These are phyloP conservation scores for Monilinia polystroma DNA, from an alignment of 2,329 filamentous ascomycete species.

Conservation along the genomic window DNA sequence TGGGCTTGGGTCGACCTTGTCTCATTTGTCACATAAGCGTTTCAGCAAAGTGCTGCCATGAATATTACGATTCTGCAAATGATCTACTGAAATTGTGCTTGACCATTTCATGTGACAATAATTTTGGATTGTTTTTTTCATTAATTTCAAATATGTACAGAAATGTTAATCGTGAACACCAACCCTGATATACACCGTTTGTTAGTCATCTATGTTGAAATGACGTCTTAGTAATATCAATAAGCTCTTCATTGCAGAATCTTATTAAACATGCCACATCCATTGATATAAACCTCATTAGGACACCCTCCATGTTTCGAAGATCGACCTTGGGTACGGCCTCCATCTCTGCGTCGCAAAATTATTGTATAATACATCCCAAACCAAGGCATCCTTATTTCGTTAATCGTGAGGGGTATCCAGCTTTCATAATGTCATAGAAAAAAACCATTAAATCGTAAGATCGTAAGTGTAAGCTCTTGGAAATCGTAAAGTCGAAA, in stretches of 20 bases:
- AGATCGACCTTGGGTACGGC: not conserved
- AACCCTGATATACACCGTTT: not conserved
- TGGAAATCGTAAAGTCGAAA: not conserved
- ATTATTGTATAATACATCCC: not conserved
- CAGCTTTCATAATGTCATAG: not conserved
- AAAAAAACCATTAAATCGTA: slow-evolving; percentile 12
- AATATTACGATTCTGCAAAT: slow-evolving; percentile 33
- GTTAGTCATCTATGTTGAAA: not conserved
- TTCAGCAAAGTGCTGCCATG: slow-evolving; percentile 37
- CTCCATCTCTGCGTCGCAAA: not conserved
- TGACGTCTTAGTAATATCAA: not conserved
- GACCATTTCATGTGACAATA: not conserved
- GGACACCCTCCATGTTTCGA: not conserved
- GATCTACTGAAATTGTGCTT: not conserved
- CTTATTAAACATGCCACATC: not conserved
- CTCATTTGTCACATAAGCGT: slow-evolving; percentile 50
- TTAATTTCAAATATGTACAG: not conserved
- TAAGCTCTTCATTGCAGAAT: not conserved
- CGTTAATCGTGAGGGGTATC: slow-evolving; percentile 10
- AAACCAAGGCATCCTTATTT: slow-evolving; percentile 16
- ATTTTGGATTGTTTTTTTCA: not conserved
- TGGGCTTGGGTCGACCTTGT: slow-evolving; percentile 32
- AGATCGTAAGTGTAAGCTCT: slow-evolving; percentile 1
- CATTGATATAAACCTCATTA: not conserved
- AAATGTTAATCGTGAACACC: not conserved